phyloP scores from a whole-genome alignment of 208 protist species.

The Wallacemonas sp. region DNA sequence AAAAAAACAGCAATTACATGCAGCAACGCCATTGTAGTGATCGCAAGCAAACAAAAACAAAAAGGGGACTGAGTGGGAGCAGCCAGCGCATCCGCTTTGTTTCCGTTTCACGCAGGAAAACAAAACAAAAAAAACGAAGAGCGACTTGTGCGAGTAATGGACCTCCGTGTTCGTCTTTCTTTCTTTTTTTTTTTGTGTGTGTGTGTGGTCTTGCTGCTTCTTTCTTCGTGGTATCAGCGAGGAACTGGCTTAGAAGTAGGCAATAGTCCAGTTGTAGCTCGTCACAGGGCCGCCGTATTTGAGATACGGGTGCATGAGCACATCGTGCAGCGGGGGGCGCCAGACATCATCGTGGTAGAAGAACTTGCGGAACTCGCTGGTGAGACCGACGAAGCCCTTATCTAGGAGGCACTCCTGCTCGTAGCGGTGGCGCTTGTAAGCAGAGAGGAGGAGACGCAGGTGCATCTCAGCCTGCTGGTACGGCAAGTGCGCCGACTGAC shows the following conservation, averaged over 20 bases:
- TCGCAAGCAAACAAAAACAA: not conserved
- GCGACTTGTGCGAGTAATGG: not conserved
- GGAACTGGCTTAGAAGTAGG: conserved; percentile 89
- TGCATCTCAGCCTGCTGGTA: conserved; percentile 90
- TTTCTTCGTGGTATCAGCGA: too few relatives aligned
- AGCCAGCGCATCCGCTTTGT: not conserved
- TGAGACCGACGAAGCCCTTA: conserved; percentile 90
- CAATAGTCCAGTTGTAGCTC: conserved; percentile 92
- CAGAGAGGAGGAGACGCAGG: conserved; percentile 70
- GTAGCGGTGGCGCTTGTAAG: conserved; percentile 87
- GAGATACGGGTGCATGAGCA: conserved; percentile 86
- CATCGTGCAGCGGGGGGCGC: conserved; percentile 84
- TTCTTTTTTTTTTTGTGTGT: not conserved
- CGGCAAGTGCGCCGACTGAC: conserved; percentile 77
- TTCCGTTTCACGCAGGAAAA: not conserved
- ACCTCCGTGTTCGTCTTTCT: not conserved
- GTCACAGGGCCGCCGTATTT: conserved; percentile 83
- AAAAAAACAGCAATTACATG: conserved; percentile 4
- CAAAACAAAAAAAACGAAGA: conserved; percentile 19
- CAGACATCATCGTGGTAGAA: conserved; percentile 94
- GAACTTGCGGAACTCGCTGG: conserved; percentile 90
- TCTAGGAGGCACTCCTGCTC: conserved; percentile 90
- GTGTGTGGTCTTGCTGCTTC: not conserved
- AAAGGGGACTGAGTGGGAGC: not conserved
- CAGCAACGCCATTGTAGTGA: not conserved